Percentiles rank a stretch among this genome's conserved stretches.
These are phyloP conservation scores for Penicillium frequentans DNA, from an alignment of 2,329 filamentous ascomycete species.

Conservation along the genomic window DNA sequence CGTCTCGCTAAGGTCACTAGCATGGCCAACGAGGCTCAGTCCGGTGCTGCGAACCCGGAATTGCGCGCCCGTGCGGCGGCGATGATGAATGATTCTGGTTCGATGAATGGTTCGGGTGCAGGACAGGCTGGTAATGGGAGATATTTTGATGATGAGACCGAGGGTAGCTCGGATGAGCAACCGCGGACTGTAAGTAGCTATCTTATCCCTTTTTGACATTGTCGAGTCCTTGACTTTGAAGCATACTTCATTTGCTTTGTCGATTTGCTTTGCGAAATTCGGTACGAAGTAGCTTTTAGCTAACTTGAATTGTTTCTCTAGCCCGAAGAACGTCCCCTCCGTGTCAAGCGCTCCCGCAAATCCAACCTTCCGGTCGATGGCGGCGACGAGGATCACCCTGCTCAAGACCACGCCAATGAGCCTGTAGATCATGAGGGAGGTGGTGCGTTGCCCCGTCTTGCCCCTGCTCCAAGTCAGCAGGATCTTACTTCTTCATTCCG, in stretches of 20 bases:
- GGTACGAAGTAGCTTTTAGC: not conserved
- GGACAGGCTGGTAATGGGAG: conserved; percentile 21
- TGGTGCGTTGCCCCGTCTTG: conserved; percentile 34
- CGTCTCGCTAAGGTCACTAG: conserved; percentile 42
- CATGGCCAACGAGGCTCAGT: conserved; percentile 41
- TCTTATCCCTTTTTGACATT: not conserved
- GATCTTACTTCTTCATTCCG: conserved; percentile 41
- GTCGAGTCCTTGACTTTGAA: not conserved
- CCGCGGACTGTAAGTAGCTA: conserved; percentile 40
- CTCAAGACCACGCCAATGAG: conserved; percentile 23
- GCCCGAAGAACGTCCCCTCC: conserved; percentile 49
- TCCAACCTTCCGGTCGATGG: conserved; percentile 30
- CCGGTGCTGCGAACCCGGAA: conserved; percentile 33
- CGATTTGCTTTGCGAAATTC: not conserved
- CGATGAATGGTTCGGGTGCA: conserved; percentile 23
- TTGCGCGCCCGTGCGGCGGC: conserved; percentile 37
- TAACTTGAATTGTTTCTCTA: conserved; percentile 17
- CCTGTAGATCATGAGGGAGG: conserved; percentile 14
- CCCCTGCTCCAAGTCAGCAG: conserved; percentile 37
- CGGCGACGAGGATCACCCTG: conserved; percentile 25
- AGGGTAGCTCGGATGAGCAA: conserved; percentile 46
- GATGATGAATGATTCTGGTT: conserved; percentile 29
- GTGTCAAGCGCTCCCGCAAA: conserved; percentile 45
- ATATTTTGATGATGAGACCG: conserved; percentile 44
- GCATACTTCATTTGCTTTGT: not conserved